A percentile compares a stretch with the other conserved stretches of the same genome.
These are phyloP conservation scores for Globisporangium orthogonon DNA, from an alignment of 352 stramenopile genomes.

Conservation along the genomic window DNA sequence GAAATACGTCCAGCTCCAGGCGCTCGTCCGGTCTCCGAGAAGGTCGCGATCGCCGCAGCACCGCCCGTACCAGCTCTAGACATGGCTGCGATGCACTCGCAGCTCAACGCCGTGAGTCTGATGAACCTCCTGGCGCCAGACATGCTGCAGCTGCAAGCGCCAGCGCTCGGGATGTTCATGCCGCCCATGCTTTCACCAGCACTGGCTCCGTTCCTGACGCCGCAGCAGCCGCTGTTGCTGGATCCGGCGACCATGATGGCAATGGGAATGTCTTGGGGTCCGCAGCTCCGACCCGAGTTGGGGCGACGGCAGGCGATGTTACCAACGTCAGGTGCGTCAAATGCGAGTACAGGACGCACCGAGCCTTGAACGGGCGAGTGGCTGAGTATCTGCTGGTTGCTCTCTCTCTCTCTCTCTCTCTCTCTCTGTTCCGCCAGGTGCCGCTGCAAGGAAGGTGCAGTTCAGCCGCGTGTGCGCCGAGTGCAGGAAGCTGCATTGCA, in stretches of 20 bases:
- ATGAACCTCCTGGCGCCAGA: constrained; percentile 6
- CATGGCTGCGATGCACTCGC: constrained; percentile 2
- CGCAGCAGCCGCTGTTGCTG: background rate
- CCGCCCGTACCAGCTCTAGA: constrained; percentile 1
- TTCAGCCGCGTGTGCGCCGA: constrained; percentile 69
- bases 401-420: background rate
- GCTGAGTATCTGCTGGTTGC: background rate
- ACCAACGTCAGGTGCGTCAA: constrained; percentile 1
- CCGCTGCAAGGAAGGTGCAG: background rate
- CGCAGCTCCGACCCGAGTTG: background rate
- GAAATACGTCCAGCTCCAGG: background rate
- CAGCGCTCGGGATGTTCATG: constrained; percentile 34
- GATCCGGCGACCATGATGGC: background rate
- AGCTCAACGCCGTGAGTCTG: constrained; percentile 5
- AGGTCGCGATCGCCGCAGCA: constrained; percentile 6
- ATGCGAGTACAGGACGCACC: constrained; percentile 1
- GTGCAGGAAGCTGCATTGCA: constrained; percentile 61
- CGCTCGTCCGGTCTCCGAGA: background rate
- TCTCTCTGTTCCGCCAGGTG: background rate
- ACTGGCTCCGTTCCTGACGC: too few species aligned
- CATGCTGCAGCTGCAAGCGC: constrained; percentile 15
- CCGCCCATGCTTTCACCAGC: constrained; percentile 16
- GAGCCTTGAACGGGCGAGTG: background rate
- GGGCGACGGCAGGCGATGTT: background rate
- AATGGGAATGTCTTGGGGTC: constrained; percentile 14